Conservation (phyloP, 164 flowering plant genomes). For the Protea cynaroides region DNA sequence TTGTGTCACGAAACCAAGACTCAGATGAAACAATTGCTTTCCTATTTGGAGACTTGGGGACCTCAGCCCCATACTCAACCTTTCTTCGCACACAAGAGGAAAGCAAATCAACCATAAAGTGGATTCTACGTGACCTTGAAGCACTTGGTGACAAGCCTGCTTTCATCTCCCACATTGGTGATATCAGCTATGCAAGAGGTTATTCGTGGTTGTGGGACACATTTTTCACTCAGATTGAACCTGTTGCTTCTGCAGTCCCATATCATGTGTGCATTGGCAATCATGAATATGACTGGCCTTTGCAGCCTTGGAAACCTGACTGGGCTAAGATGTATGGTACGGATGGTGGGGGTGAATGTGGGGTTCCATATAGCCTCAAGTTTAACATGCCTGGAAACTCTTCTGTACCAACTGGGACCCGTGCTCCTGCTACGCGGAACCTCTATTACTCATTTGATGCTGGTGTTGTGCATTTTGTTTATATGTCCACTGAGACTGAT, state of each 20-base stretch:
- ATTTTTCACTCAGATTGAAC: constrained; percentile 80
- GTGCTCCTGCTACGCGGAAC: constrained; percentile 71
- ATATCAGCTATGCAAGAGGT: constrained; percentile 97
- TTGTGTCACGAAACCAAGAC: constrained; percentile 49
- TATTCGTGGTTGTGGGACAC: constrained; percentile 95
- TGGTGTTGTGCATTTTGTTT: constrained; percentile 82
- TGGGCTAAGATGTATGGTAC: constrained; percentile 61
- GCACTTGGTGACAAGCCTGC: constrained; percentile 80
- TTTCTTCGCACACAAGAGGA: constrained; percentile 84
- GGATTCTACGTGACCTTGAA: constrained; percentile 87
- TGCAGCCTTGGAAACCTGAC: constrained; percentile 88
- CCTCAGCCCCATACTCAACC: constrained; percentile 71
- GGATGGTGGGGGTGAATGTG: constrained; percentile 99
- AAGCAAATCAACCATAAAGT: constrained; percentile 73
- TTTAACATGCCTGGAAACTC: constrained; percentile 96
- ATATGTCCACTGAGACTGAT: constrained; percentile 93
- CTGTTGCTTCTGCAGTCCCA: constrained; percentile 72
- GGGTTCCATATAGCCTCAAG: constrained; percentile 86
- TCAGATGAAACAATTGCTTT: constrained; percentile 77
- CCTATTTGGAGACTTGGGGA: constrained; percentile 94
- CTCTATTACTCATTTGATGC: constrained; percentile 72
- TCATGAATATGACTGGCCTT: constrained; percentile 95
- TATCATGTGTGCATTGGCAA: constrained; percentile 98
- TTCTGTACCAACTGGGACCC: constrained; percentile 67
- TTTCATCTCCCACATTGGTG: constrained; percentile 91